Percentiles rank a stretch among this genome's conserved stretches.
phyloP scores from a whole-genome alignment of 148 eudicot genomes.

The Chenopodium suecicum region DNA sequence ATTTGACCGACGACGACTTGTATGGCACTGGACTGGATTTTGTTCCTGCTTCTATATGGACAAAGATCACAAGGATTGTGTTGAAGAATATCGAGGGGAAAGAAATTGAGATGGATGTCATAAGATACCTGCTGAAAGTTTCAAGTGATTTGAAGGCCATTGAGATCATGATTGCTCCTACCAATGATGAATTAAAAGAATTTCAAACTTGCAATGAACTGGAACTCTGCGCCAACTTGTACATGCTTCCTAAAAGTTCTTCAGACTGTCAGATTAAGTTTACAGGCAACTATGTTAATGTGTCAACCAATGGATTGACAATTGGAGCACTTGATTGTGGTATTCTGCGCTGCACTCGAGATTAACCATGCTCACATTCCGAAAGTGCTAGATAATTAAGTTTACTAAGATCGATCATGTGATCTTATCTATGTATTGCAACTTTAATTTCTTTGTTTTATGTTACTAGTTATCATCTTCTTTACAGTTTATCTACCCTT shows the following conservation, averaged over 20 bases:
- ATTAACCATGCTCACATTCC: not conserved
- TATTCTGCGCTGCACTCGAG: not conserved
- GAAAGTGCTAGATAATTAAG: too few relatives aligned
- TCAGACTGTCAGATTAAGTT: not conserved
- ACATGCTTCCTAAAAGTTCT: not conserved
- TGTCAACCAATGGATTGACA: not conserved
- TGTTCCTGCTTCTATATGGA: not conserved
- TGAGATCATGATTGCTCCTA: not conserved
- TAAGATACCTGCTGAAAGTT: not conserved
- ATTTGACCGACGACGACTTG: not conserved
- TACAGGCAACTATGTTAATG: not conserved
- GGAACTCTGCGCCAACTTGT: not conserved
- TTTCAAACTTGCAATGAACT: not conserved
- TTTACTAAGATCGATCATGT: too few relatives aligned
- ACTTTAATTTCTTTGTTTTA: too few relatives aligned
- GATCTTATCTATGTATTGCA: too few relatives aligned
- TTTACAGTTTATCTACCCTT: too few relatives aligned
- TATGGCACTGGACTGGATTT: too few relatives aligned
- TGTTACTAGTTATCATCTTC: too few relatives aligned
- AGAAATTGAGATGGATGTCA: not conserved
- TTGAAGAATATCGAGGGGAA: not conserved
- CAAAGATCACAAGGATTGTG: not conserved
- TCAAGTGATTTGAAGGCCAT: not conserved
- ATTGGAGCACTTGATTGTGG: not conserved
- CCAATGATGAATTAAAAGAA: not conserved